Percentiles rank a stretch among this genome's conserved stretches.
Conservation (phyloP, 148 eudicot species). For the Fallopia convolvulus region DNA sequence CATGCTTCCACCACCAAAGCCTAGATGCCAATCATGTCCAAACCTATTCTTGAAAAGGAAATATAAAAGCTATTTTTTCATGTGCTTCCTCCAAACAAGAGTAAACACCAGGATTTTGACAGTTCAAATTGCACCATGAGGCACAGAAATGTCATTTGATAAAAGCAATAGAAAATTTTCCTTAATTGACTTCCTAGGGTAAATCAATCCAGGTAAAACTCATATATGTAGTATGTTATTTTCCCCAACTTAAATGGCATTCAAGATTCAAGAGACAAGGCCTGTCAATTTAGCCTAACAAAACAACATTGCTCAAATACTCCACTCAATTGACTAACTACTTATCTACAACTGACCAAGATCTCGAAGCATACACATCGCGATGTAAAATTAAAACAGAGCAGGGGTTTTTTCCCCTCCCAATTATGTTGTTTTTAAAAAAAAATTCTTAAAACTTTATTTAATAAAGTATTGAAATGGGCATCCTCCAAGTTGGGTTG, state of each 20-base stretch:
- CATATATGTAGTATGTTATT: not conserved
- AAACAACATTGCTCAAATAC: not conserved
- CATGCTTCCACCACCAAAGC: not conserved
- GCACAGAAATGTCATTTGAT: not conserved
- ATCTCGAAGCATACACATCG: not conserved
- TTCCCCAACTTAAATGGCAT: not conserved
- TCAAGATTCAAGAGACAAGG: too few species aligned
- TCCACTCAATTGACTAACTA: not conserved
- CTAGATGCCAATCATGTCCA: not conserved
- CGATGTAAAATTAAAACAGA: not conserved
- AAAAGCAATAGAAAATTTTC: not conserved
- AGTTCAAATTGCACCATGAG: not conserved
- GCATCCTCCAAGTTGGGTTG: slow-evolving; percentile 4
- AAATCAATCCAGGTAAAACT: not conserved
- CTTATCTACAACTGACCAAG: not conserved
- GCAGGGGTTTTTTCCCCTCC: not conserved
- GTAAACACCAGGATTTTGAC: not conserved
- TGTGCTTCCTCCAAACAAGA: not conserved
- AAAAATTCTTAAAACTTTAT: not conserved
- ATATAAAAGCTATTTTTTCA: not conserved
- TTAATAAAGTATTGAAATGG: not conserved
- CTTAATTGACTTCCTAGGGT: not conserved
- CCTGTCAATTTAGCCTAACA: not conserved
- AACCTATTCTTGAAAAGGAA: not conserved
- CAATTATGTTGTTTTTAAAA: not conserved